Evolutionary conservation across 176 grass and related monocot genomes (phyloP).

Genomic region (Poa pratensis): DNA sequence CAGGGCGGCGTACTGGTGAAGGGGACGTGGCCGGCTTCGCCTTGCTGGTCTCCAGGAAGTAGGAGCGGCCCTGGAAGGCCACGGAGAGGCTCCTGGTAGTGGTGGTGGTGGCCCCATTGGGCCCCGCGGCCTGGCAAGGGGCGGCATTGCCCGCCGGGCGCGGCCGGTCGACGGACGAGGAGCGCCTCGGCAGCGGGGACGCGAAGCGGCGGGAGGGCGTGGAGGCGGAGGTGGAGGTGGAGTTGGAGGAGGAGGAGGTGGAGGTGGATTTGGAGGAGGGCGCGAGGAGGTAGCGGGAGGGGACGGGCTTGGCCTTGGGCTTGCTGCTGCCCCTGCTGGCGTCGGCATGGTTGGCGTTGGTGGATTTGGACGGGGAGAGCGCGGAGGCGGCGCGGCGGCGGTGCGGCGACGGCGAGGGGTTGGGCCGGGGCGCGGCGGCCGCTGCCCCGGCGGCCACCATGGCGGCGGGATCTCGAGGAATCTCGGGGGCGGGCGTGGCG

Average conservation of each 20-base stretch:
- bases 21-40: constrained; percentile 62
- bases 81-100: constrained; percentile 95
- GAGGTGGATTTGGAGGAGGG: constrained; percentile 61
- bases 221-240: constrained; percentile 58
- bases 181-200: constrained; percentile 69
- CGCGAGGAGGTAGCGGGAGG: constrained; percentile 59
- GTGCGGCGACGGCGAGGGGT: constrained; percentile 58
- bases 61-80: constrained; percentile 95
- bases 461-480: constrained; percentile 61
- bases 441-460: constrained; percentile 74
- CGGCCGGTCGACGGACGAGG: constrained; percentile 69
- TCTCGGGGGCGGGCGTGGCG: constrained; percentile 34
- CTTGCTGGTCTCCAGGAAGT: constrained; percentile 86
- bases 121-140: constrained; percentile 17
- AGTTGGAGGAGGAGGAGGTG: constrained; percentile 47
- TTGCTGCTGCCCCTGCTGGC: constrained; percentile 38
- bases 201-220: constrained; percentile 62
- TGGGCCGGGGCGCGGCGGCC: constrained; percentile 48
- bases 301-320: constrained; percentile 48
- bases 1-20: constrained; percentile 15
- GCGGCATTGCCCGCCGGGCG: constrained; percentile 41
- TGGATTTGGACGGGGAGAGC: constrained; percentile 61
- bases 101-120: constrained; percentile 51
- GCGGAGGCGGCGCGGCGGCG: constrained; percentile 56
- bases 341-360: constrained; percentile 40